These are phyloP conservation scores for Nicotiana tabacum DNA, from an alignment of 257 asterid species.

Conservation along the genomic window DNA sequence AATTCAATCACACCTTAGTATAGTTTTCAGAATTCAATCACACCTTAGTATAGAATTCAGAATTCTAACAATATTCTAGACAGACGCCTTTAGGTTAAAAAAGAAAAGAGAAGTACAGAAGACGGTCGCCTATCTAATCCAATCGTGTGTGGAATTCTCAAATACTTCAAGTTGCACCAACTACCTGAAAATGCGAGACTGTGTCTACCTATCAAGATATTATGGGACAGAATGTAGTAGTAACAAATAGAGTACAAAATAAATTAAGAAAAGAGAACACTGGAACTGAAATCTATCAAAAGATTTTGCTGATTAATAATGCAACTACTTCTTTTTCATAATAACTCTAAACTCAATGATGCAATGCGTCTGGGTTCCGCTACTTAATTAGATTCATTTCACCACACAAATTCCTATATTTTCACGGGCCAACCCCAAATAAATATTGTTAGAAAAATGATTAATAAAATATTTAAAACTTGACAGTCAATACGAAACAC, in stretches of 20 bases:
- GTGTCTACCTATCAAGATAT: not conserved
- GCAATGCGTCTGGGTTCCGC: not conserved
- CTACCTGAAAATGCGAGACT: not conserved
- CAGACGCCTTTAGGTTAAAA: not conserved
- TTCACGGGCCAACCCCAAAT: not conserved
- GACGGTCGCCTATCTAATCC: not conserved
- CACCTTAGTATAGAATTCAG: not conserved
- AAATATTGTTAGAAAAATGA: not conserved
- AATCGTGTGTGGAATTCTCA: not conserved
- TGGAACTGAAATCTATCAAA: not conserved
- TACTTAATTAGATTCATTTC: not conserved
- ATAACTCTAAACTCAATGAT: not conserved
- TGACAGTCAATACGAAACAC: not conserved
- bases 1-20: no score
- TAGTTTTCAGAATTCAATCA: not conserved
- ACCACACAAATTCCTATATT: not conserved
- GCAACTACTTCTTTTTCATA: not conserved
- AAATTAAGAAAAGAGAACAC: not conserved
- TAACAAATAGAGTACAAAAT: not conserved
- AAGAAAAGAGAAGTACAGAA: not conserved
- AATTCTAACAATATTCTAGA: not conserved
- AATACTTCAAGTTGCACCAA: slow-evolving; percentile 1
- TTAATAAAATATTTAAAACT: no score
- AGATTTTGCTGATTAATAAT: not conserved
- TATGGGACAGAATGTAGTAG: not conserved